These are phyloP conservation scores for Solanum piurae DNA, from an alignment of 257 asterid species.

Conservation along the genomic window DNA sequence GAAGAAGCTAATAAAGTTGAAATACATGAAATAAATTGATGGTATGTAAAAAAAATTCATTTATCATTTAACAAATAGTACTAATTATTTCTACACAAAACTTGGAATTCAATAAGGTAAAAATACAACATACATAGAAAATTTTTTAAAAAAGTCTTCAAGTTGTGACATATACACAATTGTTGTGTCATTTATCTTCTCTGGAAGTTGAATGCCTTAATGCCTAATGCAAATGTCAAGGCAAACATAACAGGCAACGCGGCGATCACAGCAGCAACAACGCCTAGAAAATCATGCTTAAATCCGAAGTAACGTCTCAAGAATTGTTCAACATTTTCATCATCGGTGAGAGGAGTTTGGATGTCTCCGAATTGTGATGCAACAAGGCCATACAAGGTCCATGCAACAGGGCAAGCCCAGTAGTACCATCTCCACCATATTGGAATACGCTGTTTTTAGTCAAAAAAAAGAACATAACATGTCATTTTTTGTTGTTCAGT, in stretches of 20 bases:
- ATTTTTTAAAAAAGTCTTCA: not conserved
- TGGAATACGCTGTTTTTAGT: conserved; percentile 45
- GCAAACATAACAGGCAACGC: not conserved
- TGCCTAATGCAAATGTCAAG: not conserved
- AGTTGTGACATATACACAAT: not conserved
- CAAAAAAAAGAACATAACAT: not conserved
- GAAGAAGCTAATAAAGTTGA: not conserved
- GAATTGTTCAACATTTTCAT: not conserved
- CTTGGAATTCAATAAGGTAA: not conserved
- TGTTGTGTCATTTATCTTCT: not conserved
- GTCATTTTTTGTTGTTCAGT: not conserved
- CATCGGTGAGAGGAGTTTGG: not conserved
- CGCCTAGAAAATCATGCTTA: not conserved
- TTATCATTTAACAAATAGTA: not conserved
- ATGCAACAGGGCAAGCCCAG: conserved; percentile 54
- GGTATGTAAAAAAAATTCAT: not conserved
- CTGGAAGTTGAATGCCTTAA: not conserved
- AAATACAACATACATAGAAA: not conserved
- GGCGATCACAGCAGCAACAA: not conserved
- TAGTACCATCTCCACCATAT: conserved; percentile 90
- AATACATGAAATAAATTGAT: not conserved
- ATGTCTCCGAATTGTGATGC: conserved; percentile 55
- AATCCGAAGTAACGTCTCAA: not conserved
- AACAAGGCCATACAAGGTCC: conserved; percentile 58
- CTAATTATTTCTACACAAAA: not conserved